Conservation (phyloP, 176 grass and related monocot genomes). For the Lolium perenne region DNA sequence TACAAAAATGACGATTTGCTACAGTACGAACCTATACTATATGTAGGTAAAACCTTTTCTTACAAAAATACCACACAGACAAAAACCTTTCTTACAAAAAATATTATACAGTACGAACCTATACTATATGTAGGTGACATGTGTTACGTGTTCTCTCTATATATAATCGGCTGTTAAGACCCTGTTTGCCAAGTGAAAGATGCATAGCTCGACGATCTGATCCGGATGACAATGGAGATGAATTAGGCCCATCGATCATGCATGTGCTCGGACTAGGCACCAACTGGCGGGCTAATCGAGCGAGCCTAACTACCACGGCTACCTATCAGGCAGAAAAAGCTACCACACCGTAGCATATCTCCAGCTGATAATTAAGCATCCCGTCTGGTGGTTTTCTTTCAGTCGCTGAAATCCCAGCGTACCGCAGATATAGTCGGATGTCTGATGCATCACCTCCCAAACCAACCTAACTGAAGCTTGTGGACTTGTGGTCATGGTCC, state of each 20-base stretch:
- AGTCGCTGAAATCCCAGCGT: neutral
- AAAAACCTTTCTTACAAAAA: too few relatives aligned
- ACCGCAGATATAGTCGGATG: too few relatives aligned
- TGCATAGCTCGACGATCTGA: neutral
- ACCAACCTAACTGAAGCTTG: too few relatives aligned
- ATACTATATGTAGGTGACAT: neutral
- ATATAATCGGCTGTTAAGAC: too few relatives aligned
- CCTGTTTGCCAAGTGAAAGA: neutral
- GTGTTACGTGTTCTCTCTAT: too few relatives aligned
- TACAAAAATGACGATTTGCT: neutral
- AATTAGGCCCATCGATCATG: neutral
- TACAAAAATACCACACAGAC: too few relatives aligned
- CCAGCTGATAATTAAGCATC: neutral
- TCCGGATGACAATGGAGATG: neutral
- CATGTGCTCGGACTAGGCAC: slow-evolving; percentile 30
- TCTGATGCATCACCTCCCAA: neutral
- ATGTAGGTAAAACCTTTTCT: too few relatives aligned
- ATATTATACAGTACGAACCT: too few relatives aligned
- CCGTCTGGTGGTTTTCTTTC: neutral
- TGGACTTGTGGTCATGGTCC: neutral
- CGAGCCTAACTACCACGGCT: neutral
- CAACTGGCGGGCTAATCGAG: slow-evolving; percentile 38
- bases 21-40: neutral
- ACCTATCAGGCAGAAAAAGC: slow-evolving; percentile 10
- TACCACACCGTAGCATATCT: neutral